Conservation (phyloP, 106 monocot genomes). For the Hemerocallis citrina region DNA sequence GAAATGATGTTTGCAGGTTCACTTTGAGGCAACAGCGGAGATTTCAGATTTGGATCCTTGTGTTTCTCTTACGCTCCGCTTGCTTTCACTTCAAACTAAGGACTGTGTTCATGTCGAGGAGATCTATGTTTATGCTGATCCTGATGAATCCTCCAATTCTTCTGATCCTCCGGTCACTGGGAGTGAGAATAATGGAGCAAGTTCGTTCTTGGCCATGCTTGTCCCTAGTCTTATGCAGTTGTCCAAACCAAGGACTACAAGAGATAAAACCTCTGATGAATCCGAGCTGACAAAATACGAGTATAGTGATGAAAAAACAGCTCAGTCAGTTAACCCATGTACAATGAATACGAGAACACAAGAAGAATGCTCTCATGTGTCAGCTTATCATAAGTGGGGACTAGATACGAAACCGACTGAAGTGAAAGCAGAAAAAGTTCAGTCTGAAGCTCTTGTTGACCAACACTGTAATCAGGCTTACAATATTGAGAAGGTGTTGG, state of each 20-base stretch:
- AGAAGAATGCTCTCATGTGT: conserved; percentile 10
- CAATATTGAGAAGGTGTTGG: conserved; percentile 42
- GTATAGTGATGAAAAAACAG: conserved; percentile 6
- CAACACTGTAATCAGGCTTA: conserved; percentile 16
- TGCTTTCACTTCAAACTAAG: conserved; percentile 74
- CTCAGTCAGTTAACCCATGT: conserved; percentile 9
- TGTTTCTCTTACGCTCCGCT: conserved; percentile 55
- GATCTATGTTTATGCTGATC: conserved; percentile 86
- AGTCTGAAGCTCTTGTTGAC: conserved; percentile 1
- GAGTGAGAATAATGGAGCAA: conserved; percentile 28
- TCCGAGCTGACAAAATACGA: conserved; percentile 5
- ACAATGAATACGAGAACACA: background rate
- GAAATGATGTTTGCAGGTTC: conserved; percentile 31
- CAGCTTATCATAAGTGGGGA: no score
- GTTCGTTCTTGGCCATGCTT: conserved; percentile 68
- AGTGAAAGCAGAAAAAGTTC: background rate
- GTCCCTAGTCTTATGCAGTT: conserved; percentile 65
- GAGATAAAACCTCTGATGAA: conserved; percentile 15
- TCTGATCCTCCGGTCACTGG: conserved; percentile 5
- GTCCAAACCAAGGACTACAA: conserved; percentile 35
- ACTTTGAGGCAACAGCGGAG: conserved; percentile 88
- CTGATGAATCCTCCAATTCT: conserved; percentile 31
- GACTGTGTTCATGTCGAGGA: conserved; percentile 60
- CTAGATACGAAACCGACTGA: background rate
- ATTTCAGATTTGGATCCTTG: conserved; percentile 78